Conservation (phyloP, 169 alveolate species). For the Plasmodium inui region DNA sequence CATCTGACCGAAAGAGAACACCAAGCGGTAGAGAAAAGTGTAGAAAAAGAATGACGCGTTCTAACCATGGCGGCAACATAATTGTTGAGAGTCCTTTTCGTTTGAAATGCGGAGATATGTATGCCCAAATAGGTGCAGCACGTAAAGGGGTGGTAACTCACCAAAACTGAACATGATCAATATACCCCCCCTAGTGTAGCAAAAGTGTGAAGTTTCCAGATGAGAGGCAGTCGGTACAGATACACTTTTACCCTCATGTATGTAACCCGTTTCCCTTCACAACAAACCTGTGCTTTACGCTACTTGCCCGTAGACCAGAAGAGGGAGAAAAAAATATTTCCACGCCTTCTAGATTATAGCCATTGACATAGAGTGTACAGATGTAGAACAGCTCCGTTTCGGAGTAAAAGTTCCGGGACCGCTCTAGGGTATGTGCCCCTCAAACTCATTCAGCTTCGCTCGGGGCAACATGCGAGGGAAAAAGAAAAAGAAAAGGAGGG, state of each 20-base stretch:
- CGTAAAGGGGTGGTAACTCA: not conserved
- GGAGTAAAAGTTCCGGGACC: not conserved
- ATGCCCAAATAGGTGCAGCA: not conserved
- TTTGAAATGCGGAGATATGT: slow-evolving; percentile 3
- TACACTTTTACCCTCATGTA: no score
- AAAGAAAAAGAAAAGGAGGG: no score
- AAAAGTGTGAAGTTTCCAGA: not conserved
- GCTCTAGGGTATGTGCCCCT: not conserved
- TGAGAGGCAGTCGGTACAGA: not conserved
- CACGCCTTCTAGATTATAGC: not conserved
- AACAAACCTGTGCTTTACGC: not conserved
- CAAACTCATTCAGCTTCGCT: not conserved
- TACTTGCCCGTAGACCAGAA: not conserved
- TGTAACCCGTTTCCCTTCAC: not conserved
- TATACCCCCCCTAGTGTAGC: not conserved
- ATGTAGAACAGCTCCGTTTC: not conserved
- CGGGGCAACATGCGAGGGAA: not conserved
- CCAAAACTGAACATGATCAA: not conserved
- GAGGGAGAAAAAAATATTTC: not conserved
- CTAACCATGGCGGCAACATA: not conserved
- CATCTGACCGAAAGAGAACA: not conserved
- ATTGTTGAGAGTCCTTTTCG: not conserved
- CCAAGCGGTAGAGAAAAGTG: not conserved
- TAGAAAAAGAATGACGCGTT: not conserved
- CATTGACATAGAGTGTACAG: not conserved